Evolutionary conservation across 805 yeast genomes (phyloP), one percentile per base, ranked within the genome.

Genomic region (Jamesozyma lodderae): DNA sequence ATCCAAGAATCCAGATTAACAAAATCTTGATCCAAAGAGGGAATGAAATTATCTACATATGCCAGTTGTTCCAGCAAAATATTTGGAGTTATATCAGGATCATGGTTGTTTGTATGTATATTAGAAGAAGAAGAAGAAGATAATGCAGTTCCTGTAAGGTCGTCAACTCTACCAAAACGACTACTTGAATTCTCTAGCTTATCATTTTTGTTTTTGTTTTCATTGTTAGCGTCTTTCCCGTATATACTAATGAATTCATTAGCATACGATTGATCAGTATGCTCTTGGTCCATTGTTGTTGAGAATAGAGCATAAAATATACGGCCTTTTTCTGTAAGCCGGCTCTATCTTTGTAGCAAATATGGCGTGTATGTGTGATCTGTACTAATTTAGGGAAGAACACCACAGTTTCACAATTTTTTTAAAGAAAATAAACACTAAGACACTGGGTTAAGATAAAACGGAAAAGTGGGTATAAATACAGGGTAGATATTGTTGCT

Each of bases 1-100:
- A 44, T 41, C 51, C 56, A 48, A 15, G 55, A 47, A 33, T 54
- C 55, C 11, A 53, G 23, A 36, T 68, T 50, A 52, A 48, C 57
- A 62, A 65, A 36, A 66, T 70, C 40, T 62, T 66, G 63, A 46
- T 64, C 66, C 55, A 62, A 48, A 49, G 71, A 73, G 5, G 77
- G 76, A 67, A 82, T 73, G 52, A 81, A 80, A 44, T 79, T 80
- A 54, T 82, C 94, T 25, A 82, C 83, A 49, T 81, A 82, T 2
- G 83, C 88, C 41, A 82, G 64, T 63, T 82, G 94, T 53, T 82
- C 94, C 38, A 82, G 55, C 19, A 82, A 49, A 3, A 68, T 68
- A 28, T 62, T 64, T 1, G 72, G 68, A 4, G 49, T 46, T 2
- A 41, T 29, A 30, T 42, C 33, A 14, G 36, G 10, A 32, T 36